Base-by-base conservation (phyloP, 257 asterid species). In the Penstemon newberryi region DNA sequence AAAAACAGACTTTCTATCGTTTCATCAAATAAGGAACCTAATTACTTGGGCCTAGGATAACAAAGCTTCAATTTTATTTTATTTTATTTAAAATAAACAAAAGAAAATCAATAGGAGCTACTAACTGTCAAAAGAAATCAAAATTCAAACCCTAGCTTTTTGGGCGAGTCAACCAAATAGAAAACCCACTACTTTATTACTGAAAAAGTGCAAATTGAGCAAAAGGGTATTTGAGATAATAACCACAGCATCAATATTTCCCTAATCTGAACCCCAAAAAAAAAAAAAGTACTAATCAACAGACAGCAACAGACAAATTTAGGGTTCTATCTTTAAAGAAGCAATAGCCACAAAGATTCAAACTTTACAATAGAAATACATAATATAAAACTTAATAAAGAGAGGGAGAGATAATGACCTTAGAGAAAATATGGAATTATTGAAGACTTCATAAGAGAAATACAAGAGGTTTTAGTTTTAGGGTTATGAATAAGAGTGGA, bases 131-230 rank as follows among this genome's bases (percentile, higher is more conserved):
- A 67, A 54, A 18, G 3, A 63, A 63, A 76, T 50, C 50, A 67
- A 67, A 25, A 25, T 25, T 2, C 33, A 25, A 80, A 73, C 72
- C 81, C 85, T 67, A 77, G 71, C 75, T 76, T 63, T 66, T 69
- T 46, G 60, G 58, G 72, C 11, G 72, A 73, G 83, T 62, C 84
- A 73, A 70, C 83, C 77, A 67, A 70, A 66, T 69, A 71, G 66
- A 73, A 53, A 69, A 45, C 75, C 78, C 69, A 70, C 42, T 44
- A 49, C 64, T 61, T 72, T 73, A 69, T 11, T 59, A 52, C 72
- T 63, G 74, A 56, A 79, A 73, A 52, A 25, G 33, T 25, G 78
- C 19, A 41, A 63, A 70, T 55, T 13, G 40, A 76, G 70, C 47
- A 77, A 73, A 72, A 67, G 67, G 63, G 59, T 54, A 46, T 60